phyloP scores from a whole-genome alignment of 352 stramenopile genomes.

The Aphanomyces euteiches region DNA sequence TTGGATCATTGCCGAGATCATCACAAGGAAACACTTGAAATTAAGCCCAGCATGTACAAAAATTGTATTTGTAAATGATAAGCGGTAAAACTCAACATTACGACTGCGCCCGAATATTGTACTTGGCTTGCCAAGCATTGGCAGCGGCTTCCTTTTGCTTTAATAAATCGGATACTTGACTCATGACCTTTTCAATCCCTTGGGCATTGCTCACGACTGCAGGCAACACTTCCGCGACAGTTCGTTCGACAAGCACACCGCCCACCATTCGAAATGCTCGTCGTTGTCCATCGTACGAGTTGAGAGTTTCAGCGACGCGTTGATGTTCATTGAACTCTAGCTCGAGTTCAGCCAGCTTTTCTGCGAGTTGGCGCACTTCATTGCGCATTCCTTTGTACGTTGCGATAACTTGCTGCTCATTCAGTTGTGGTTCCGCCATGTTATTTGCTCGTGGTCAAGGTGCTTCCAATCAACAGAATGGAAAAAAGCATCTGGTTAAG shows the following conservation, averaged over 20 bases:
- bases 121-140: constrained; percentile 65
- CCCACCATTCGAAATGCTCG: constrained; percentile 95
- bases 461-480: too few species aligned
- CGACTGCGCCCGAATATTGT: constrained; percentile 35
- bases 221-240: constrained; percentile 92
- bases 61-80: not conserved
- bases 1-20: not conserved
- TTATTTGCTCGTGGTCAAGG: not conserved
- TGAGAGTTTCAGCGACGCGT: constrained; percentile 77
- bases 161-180: constrained; percentile 70
- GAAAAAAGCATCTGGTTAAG: too few species aligned
- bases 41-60: not conserved
- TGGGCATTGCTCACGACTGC: constrained; percentile 83
- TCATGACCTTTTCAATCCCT: constrained; percentile 69
- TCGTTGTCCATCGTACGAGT: constrained; percentile 59
- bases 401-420: constrained; percentile 80
- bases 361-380: constrained; percentile 74
- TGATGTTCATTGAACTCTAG: constrained; percentile 81
- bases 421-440: constrained; percentile 44
- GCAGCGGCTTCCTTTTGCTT: constrained; percentile 79
- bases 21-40: not conserved
- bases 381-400: constrained; percentile 84
- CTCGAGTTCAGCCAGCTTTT: constrained; percentile 84
- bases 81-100: not conserved
- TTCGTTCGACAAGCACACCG: constrained; percentile 95